These are phyloP conservation scores for Viola odorata DNA, from an alignment of 345 rosid species.

Conservation along the genomic window DNA sequence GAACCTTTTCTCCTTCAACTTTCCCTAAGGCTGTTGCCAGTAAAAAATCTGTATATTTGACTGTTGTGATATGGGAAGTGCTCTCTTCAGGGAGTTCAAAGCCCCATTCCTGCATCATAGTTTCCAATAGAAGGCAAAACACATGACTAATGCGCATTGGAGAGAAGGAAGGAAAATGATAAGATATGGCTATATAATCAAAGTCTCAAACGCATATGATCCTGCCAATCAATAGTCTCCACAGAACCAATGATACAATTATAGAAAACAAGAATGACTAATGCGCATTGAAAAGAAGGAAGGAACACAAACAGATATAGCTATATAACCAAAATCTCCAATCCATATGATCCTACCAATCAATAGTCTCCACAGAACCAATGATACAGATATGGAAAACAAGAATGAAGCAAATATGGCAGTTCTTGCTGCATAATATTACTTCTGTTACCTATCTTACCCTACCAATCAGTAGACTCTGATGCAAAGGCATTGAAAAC, in stretches of 20 bases:
- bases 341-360: neutral
- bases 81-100: conserved; percentile 50
- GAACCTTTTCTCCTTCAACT: conserved; percentile 87
- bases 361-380: neutral
- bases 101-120: conserved; percentile 73
- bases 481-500: no score
- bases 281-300: neutral
- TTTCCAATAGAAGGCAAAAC: neutral
- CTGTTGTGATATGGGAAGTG: conserved; percentile 55
- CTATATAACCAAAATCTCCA: neutral
- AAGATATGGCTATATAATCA: neutral
- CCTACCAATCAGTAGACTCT: neutral
- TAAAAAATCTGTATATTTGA: conserved; percentile 76
- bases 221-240: neutral
- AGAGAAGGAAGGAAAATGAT: neutral
- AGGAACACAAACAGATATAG: neutral
- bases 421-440: neutral
- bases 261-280: neutral
- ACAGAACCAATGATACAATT: neutral
- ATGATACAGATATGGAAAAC: neutral
- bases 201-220: neutral
- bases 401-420: neutral
- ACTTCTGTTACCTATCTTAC: neutral
- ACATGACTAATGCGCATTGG: neutral
- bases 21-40: conserved; percentile 95